Evolutionary conservation across 2,329 filamentous ascomycete genomes (phyloP).

Genomic region (Blumeria graminis): DNA sequence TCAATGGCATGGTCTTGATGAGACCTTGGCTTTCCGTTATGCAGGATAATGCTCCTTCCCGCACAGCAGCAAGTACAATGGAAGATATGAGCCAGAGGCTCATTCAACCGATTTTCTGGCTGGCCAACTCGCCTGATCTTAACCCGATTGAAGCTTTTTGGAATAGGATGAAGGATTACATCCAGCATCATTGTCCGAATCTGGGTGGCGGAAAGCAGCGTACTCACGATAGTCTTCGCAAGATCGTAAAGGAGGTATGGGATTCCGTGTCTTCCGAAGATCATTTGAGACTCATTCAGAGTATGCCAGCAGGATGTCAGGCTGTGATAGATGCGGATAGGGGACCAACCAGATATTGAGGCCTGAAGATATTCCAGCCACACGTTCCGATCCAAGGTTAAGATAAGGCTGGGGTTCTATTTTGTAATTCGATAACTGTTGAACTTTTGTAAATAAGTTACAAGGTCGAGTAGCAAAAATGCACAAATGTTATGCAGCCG

Average conservation of each 20-base stretch:
- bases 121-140: constrained; percentile 5
- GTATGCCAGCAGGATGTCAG: constrained; percentile 2
- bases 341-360: constrained; percentile 1
- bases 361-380: too few relatives aligned
- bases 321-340: constrained; percentile 3
- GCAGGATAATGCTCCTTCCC: too few relatives aligned
- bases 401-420: too few relatives aligned
- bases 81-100: background rate
- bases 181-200: constrained; percentile 4
- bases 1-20: too few relatives aligned
- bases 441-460: too few relatives aligned
- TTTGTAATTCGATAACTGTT: too few relatives aligned
- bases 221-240: constrained; percentile 4
- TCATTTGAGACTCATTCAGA: constrained; percentile 1
- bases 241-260: constrained; percentile 5
- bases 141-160: constrained; percentile 7
- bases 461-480: too few relatives aligned
- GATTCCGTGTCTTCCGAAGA: constrained; percentile 4
- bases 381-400: too few relatives aligned
- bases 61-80: too few relatives aligned
- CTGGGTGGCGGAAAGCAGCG: constrained; percentile 2
- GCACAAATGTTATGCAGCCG: too few relatives aligned
- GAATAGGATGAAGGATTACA: constrained; percentile 8
- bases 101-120: constrained; percentile 5
- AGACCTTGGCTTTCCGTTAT: too few relatives aligned